A percentile compares a stretch with the other conserved stretches of the same genome.
Conservation (phyloP, 2,329 filamentous ascomycete species). For the Fusarium guadeloupense region DNA sequence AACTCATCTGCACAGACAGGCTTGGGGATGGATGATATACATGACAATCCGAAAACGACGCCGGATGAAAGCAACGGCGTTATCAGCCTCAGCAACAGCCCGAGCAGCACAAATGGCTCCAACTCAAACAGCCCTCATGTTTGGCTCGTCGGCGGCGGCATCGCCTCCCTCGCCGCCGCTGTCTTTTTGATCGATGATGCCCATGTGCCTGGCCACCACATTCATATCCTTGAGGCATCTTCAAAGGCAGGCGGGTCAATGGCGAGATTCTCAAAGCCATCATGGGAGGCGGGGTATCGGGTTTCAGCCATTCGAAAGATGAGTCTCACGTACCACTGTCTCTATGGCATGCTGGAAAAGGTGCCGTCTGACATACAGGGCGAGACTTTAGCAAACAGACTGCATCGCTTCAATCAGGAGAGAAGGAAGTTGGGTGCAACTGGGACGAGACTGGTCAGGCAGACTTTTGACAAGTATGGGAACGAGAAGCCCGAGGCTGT, state of each 20-base stretch:
- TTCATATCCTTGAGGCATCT: slow-evolving; percentile 42
- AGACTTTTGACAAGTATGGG: slow-evolving; percentile 27
- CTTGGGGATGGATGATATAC: slow-evolving; percentile 19
- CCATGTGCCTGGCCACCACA: slow-evolving; percentile 37
- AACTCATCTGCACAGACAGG: background rate
- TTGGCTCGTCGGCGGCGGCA: slow-evolving; percentile 43
- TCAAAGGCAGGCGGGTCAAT: slow-evolving; percentile 39
- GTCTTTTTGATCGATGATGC: slow-evolving; percentile 41
- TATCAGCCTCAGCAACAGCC: slow-evolving; percentile 23
- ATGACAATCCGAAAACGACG: background rate
- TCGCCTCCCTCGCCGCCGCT: slow-evolving; percentile 40
- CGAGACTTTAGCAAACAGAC: slow-evolving; percentile 37
- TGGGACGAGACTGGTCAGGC: slow-evolving; percentile 38
- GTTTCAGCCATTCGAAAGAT: slow-evolving; percentile 42
- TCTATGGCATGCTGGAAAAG: slow-evolving; percentile 41
- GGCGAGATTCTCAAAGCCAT: slow-evolving; percentile 32
- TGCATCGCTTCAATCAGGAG: slow-evolving; percentile 37
- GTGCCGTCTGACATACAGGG: slow-evolving; percentile 36
- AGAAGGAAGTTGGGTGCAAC: slow-evolving; percentile 39
- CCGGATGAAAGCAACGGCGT: slow-evolving; percentile 2
- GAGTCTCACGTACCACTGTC: slow-evolving; percentile 41
- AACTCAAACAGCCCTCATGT: slow-evolving; percentile 25
- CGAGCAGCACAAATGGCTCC: slow-evolving; percentile 24
- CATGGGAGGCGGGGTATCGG: slow-evolving; percentile 40
- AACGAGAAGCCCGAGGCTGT: slow-evolving; percentile 37